Base-by-base conservation (phyloP, 2,329 filamentous ascomycete genomes). In the Myrmaecium sp. region DNA sequence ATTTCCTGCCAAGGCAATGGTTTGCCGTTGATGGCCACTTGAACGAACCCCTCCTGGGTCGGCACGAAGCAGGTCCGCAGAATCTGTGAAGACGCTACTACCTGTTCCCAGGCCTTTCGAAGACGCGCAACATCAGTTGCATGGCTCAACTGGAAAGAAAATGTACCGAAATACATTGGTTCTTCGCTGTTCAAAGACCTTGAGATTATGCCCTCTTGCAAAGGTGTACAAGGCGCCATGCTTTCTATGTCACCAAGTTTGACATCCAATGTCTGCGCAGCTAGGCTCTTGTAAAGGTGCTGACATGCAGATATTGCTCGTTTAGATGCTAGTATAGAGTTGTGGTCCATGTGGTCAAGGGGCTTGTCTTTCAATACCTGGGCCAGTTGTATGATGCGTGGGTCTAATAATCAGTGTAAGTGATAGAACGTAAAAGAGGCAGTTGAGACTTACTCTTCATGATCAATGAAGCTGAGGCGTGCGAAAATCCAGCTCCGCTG, bases 191-290 rank as follows among this genome's bases (percentile, higher is more conserved):
- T 64, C 19, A 77, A 45, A 14, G 72, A 74, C 25, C 72, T 66
- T 5, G 76, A 75, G 26, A 93, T 69, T 57, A 94, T 86, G 0
- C 83, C 84, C 44, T 86, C 71, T 42, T 94, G 84, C 1, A 93
- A 55, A 0, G 83, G 68, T 1, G 84, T 91, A 43, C 84, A 93
- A 4, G 83, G 84, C 0, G 70, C 70, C 27, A 93, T 67, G 31
- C 69, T 67, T 41, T 89, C 76, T 6, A 93, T 64, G 2, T 70
- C 56, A 5, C 51, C 42, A 1, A 56, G 47, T 1, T 55, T 39
- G 2, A 74, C 35, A 0, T 51, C 49, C 0, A 92, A 53, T 3
- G 56, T 49, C 5, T 56, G 55, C 11, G 66, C 67, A 5, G 67
- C 61, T 5, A 48, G 37, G 7, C 61, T 50, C 4, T 62, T 55